Conservation (phyloP, 441 rosid genomes). For the Corymbia citriodora region DNA sequence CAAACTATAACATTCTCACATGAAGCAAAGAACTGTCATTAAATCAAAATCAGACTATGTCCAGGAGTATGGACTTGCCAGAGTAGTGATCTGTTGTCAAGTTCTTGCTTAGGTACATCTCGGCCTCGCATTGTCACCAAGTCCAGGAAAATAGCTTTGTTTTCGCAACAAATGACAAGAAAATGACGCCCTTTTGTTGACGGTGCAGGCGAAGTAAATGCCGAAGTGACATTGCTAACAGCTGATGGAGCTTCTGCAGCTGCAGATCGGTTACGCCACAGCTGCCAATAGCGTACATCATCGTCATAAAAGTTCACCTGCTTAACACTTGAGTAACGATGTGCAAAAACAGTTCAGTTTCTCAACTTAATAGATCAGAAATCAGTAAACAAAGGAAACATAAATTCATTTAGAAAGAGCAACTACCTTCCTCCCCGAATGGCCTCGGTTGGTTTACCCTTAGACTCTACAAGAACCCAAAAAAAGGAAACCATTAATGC, state of each 20-base stretch:
- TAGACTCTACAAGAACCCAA: conserved; percentile 38
- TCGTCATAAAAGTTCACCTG: conserved; percentile 96
- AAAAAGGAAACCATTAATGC: neutral
- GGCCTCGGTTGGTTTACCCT: conserved; percentile 90
- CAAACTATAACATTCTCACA: neutral
- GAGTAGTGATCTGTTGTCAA: conserved; percentile 89
- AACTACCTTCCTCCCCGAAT: conserved; percentile 93
- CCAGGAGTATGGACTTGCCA: conserved; percentile 42
- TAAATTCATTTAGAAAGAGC: neutral
- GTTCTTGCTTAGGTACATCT: conserved; percentile 95
- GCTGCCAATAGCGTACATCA: conserved; percentile 94
- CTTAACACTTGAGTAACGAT: conserved; percentile 60
- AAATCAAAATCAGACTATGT: neutral
- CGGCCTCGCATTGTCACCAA: conserved; percentile 98
- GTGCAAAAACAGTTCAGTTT: neutral
- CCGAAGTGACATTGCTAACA: conserved; percentile 71
- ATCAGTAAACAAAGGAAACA: neutral
- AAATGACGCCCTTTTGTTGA: conserved; percentile 96
- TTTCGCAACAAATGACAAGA: conserved; percentile 94
- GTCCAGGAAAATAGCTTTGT: conserved; percentile 93
- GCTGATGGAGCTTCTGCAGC: conserved; percentile 96
- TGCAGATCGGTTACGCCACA: conserved; percentile 84
- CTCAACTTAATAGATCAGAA: neutral
- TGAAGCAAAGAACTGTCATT: neutral
- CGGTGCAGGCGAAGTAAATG: conserved; percentile 79